Evolutionary conservation across 805 yeast species (phyloP).

Genomic region (Metschnikowia cerradonensis): DNA sequence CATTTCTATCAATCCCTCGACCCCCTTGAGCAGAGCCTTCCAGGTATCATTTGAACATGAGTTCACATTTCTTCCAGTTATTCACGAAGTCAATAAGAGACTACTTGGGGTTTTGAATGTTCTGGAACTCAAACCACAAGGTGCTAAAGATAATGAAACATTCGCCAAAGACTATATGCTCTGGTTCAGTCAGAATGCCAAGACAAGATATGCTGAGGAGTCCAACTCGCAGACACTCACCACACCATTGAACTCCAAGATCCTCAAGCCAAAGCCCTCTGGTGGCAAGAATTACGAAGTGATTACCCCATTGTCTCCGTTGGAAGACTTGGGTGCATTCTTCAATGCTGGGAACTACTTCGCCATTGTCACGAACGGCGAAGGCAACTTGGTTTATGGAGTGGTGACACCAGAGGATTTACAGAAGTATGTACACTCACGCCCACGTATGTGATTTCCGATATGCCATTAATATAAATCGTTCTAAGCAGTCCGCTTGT

Average conservation of each 20-base stretch:
- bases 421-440: slow-evolving; percentile 21
- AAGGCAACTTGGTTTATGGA: slow-evolving; percentile 52
- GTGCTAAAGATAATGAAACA: slow-evolving; percentile 11
- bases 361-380: slow-evolving; percentile 54
- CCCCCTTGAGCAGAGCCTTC: slow-evolving; percentile 45
- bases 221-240: slow-evolving; percentile 7
- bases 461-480: not conserved
- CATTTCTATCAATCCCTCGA: slow-evolving; percentile 46
- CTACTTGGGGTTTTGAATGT: slow-evolving; percentile 48
- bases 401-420: slow-evolving; percentile 46
- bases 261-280: slow-evolving; percentile 30
- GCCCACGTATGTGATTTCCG: slow-evolving; percentile 15
- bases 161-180: slow-evolving; percentile 34
- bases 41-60: slow-evolving; percentile 54
- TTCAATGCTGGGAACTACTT: slow-evolving; percentile 48
- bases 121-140: slow-evolving; percentile 29
- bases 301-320: slow-evolving; percentile 52
- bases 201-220: slow-evolving; percentile 29
- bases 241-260: slow-evolving; percentile 29
- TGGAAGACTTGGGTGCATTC: slow-evolving; percentile 50
- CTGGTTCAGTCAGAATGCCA: slow-evolving; percentile 40
- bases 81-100: slow-evolving; percentile 42
- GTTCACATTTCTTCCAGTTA: slow-evolving; percentile 52
- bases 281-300: slow-evolving; percentile 34
- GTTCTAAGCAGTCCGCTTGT: not conserved